Percentiles rank a stretch among this genome's conserved stretches.
Evolutionary conservation across 2,329 filamentous ascomycete species (phyloP).

Genomic region (Colletotrichum camelliae): DNA sequence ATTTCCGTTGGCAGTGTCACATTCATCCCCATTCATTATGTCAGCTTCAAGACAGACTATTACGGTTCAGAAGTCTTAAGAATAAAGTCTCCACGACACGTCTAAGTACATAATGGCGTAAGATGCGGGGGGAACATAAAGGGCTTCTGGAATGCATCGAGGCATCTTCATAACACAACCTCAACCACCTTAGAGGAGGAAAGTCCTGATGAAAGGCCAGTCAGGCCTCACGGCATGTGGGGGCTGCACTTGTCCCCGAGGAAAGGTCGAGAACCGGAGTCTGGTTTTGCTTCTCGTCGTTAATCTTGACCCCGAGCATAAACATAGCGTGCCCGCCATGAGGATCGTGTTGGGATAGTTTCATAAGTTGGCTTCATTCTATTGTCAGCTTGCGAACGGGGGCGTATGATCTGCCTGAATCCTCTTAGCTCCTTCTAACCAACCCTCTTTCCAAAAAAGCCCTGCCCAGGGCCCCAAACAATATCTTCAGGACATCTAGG

Average conservation of each 20-base stretch:
- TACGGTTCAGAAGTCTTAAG: background rate
- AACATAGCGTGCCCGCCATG: background rate
- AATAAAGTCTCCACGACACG: background rate
- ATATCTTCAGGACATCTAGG: background rate
- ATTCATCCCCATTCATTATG: too few relatives aligned
- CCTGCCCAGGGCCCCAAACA: background rate
- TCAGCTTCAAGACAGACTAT: background rate
- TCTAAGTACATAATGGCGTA: background rate
- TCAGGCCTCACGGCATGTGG: background rate
- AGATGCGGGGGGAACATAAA: background rate
- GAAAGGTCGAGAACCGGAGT: background rate
- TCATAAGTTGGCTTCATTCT: background rate
- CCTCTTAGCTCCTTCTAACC: background rate
- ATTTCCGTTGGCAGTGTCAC: too few relatives aligned
- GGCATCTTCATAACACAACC: background rate
- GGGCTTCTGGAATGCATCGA: background rate
- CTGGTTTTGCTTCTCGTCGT: background rate
- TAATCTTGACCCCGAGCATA: background rate
- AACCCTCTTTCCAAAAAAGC: background rate
- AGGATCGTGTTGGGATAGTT: background rate
- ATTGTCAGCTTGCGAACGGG: background rate
- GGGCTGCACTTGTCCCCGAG: background rate
- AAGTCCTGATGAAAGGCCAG: background rate
- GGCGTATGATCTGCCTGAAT: background rate
- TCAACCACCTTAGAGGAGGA: background rate